phyloP scores from a whole-genome alignment of 345 rosid species.

The Cardamine resedifolia region DNA sequence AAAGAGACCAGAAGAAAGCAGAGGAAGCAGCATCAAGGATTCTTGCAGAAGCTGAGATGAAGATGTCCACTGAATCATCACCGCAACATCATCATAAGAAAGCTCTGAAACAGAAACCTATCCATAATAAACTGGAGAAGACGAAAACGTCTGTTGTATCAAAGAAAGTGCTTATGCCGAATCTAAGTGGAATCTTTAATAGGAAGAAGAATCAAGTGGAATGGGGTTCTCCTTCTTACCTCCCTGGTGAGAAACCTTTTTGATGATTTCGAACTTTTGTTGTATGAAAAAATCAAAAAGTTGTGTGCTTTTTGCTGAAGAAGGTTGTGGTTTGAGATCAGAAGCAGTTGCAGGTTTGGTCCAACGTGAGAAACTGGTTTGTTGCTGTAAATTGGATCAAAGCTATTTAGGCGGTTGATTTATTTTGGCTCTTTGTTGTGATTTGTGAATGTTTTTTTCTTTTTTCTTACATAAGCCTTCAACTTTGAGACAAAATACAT shows the following conservation, averaged over 20 bases:
- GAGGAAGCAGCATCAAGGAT: constrained; percentile 76
- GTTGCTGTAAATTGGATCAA: constrained; percentile 40
- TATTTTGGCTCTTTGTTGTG: not conserved
- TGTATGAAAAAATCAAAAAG: constrained; percentile 17
- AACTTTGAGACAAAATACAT: not conserved
- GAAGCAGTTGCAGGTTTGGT: constrained; percentile 19
- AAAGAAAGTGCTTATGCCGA: constrained; percentile 63
- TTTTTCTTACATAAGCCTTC: not conserved
- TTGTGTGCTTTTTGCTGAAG: constrained; percentile 15
- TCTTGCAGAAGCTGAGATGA: constrained; percentile 60
- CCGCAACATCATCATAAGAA: constrained; percentile 60
- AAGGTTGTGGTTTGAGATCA: constrained; percentile 27
- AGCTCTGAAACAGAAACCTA: constrained; percentile 53
- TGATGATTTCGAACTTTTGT: constrained; percentile 34
- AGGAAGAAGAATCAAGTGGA: constrained; percentile 80
- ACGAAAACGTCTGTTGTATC: constrained; percentile 51
- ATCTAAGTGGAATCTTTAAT: constrained; percentile 66
- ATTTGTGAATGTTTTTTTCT: not conserved
- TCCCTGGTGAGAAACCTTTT: constrained; percentile 70
- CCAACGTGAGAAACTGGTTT: constrained; percentile 24
- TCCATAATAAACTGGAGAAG: constrained; percentile 57
- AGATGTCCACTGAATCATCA: constrained; percentile 53
- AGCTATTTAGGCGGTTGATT: constrained; percentile 26
- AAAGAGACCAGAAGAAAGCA: constrained; percentile 87
- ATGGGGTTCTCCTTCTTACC: constrained; percentile 80